Base-by-base conservation (phyloP, 257 asterid species). In the Scutellaria barbata region DNA sequence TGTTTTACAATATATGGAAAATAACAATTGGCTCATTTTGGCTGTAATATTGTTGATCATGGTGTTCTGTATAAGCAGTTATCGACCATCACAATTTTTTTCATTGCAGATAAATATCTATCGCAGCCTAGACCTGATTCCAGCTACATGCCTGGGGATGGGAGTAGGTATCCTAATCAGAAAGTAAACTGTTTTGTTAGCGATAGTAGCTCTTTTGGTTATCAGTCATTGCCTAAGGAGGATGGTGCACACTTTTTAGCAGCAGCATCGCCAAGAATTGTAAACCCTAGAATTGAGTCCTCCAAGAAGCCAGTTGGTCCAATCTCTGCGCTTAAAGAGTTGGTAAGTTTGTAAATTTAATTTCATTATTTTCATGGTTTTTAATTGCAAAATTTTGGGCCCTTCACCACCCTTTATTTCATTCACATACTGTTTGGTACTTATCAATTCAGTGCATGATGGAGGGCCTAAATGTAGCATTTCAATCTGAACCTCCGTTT, bases 401-500 rank as follows among this genome's bases (percentile, higher is more conserved):
- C 25, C 63, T 73, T 70, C 45, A 37, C 68, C 5, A 37, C 70
- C 67, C 16, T 52, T 74, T 45, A 62, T 77, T 81, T 9, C 16
- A 48, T 66, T 74, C 10, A 37, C 63, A 62, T 63, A 18, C 47
- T 43, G 10, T 70, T 51, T 54, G 50, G 35, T 33, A 7, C 55
- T 73, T 66, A 39, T 67, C 48, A 69, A 82, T 73, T 35, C 81
- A 95, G 99, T 88, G 98, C 63, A 69, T 79, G 69, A 76, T 76
- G 71, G 96, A 95, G 82, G 98, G 98, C 67, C 83, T 89, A 69
- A 73, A 74, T 73, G 77, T 95, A 67, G 87, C 84, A 71, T 95
- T 84, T 76, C 95, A 86, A 86, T 83, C 90, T 56, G 96, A 86
- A 77, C 96, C 96, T 72, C 96, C 92, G 71, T 81, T 85, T 72